Evolutionary conservation across 2,329 filamentous ascomycete species (phyloP).

Genomic region (Diaporthe sp.): DNA sequence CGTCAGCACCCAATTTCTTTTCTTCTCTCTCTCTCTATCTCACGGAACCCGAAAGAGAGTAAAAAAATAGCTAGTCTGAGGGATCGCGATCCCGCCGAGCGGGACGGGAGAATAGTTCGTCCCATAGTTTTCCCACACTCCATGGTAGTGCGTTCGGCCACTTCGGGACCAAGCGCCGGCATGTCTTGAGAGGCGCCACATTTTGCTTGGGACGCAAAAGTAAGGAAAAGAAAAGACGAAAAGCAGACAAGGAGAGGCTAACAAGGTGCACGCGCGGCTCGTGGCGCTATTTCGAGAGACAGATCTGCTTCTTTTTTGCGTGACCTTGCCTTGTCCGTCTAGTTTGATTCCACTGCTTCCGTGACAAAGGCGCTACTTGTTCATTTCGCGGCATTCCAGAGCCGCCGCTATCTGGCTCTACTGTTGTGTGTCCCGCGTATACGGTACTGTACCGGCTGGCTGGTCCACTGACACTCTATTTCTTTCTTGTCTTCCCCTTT

Average conservation of each 20-base stretch:
- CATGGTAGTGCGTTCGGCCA: background rate
- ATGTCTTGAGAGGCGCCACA: background rate
- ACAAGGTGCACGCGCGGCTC: background rate
- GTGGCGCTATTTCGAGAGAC: conserved; percentile 13
- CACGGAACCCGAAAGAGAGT: background rate
- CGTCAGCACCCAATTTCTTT: conserved; percentile 19
- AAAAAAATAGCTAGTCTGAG: background rate
- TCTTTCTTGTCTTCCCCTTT: background rate
- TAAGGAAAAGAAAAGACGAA: background rate
- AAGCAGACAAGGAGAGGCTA: too few species aligned
- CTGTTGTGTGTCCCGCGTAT: background rate
- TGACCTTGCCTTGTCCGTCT: background rate
- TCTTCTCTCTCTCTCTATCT: background rate
- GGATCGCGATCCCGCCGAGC: background rate
- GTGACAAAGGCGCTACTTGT: background rate
- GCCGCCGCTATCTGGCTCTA: background rate
- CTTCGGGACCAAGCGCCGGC: conserved; percentile 1
- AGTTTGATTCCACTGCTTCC: background rate
- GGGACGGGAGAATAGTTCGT: background rate
- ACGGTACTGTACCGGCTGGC: background rate
- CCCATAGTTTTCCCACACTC: background rate
- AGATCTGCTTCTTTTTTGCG: background rate
- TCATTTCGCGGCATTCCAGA: conserved; percentile 6
- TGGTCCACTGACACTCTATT: background rate
- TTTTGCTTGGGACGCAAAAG: background rate